A percentile compares a stretch with the other conserved stretches of the same genome.
These are phyloP conservation scores for Raphanus raphanistrum DNA, from an alignment of 345 rosid genomes.

Conservation along the genomic window DNA sequence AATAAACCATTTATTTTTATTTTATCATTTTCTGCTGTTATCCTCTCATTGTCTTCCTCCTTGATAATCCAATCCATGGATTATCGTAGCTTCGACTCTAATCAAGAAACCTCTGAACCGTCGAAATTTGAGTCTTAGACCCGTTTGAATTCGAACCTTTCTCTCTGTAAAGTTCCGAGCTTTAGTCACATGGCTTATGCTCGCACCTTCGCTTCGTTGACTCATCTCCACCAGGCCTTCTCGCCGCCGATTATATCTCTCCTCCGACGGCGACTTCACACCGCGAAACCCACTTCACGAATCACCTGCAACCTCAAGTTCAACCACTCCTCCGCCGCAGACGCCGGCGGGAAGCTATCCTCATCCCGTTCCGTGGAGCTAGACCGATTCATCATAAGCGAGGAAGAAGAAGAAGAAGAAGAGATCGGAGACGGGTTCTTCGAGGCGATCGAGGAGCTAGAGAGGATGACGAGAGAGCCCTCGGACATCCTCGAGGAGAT, in stretches of 20 bases:
- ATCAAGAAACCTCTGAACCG: neutral
- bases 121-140: constrained; percentile 6
- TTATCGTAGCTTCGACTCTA: constrained; percentile 6
- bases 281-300: constrained; percentile 27
- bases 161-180: neutral
- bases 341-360: constrained; percentile 31
- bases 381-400: constrained; percentile 66
- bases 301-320: constrained; percentile 42
- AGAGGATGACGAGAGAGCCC: constrained; percentile 87
- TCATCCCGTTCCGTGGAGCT: constrained; percentile 57
- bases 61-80: constrained; percentile 16
- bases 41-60: constrained; percentile 35
- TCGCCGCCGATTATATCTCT: constrained; percentile 32
- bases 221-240: neutral
- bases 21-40: constrained; percentile 3
- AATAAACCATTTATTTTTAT: neutral
- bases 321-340: neutral
- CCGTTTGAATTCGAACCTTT: constrained; percentile 2
- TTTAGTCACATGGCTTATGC: constrained; percentile 44
- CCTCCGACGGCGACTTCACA: constrained; percentile 12
- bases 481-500: constrained; percentile 84
- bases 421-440: constrained; percentile 81
- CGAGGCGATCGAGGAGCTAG: constrained; percentile 86
- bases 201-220: constrained; percentile 41
- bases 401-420: constrained; percentile 54